These are phyloP conservation scores for Penicillium soppii DNA, from an alignment of 495 filamentous ascomycete genomes.

Conservation along the genomic window DNA sequence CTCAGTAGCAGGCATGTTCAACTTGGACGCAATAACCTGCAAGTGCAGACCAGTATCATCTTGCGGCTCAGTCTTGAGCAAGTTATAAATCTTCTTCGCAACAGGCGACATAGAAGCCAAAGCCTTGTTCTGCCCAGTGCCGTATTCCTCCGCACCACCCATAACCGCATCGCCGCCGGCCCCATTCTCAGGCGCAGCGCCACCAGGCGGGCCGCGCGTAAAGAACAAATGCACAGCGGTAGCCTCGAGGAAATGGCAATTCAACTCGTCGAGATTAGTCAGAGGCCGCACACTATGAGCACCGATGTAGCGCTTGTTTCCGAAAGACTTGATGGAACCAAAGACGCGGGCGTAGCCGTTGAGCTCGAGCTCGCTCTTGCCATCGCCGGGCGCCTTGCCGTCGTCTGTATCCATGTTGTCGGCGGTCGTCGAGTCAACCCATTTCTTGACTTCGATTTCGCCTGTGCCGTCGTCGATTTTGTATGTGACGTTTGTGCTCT, in stretches of 20 bases:
- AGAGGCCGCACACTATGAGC: slow-evolving; percentile 80
- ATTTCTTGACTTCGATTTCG: slow-evolving; percentile 87
- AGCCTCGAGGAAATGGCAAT: slow-evolving; percentile 85
- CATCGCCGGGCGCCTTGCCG: slow-evolving; percentile 26
- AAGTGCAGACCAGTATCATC: slow-evolving; percentile 79
- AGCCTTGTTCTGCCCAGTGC: slow-evolving; percentile 21
- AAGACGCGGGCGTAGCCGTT: slow-evolving; percentile 80
- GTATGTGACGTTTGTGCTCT: slow-evolving; percentile 89
- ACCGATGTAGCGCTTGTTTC: slow-evolving; percentile 74
- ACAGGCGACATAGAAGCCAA: slow-evolving; percentile 51
- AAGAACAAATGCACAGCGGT: slow-evolving; percentile 83
- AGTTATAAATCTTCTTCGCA: slow-evolving; percentile 67
- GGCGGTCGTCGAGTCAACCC: slow-evolving; percentile 64
- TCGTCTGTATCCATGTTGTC: slow-evolving; percentile 51
- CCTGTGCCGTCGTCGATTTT: slow-evolving; percentile 94
- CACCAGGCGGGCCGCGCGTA: slow-evolving; percentile 67
- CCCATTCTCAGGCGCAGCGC: slow-evolving; percentile 24
- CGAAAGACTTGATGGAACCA: slow-evolving; percentile 75
- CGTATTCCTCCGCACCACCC: slow-evolving; percentile 40
- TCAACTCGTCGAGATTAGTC: slow-evolving; percentile 85
- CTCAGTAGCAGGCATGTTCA: slow-evolving; percentile 62
- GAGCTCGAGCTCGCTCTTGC: slow-evolving; percentile 53
- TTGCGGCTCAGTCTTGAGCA: slow-evolving; percentile 60
- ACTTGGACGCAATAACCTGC: slow-evolving; percentile 65
- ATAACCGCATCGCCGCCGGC: slow-evolving; percentile 39